Conservation (phyloP, 2,329 filamentous ascomycete genomes). For the Ceratocystis cubensis region DNA sequence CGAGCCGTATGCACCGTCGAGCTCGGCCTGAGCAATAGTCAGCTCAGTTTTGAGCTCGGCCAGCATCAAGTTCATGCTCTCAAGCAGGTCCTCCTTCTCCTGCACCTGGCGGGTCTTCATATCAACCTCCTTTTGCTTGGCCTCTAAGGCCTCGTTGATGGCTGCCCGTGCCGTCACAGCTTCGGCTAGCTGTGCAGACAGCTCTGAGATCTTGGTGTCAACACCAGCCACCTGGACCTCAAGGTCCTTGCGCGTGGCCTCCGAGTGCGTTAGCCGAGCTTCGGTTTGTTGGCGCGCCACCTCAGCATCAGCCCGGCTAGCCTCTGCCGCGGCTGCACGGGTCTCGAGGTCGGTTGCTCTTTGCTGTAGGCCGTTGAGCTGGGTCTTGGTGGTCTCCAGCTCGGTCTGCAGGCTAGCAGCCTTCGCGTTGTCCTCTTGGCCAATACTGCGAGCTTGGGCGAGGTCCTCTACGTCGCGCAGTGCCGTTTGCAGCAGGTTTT, state of each 20-base stretch:
- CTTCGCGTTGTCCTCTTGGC: slow-evolving; percentile 21
- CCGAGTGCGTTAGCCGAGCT: slow-evolving; percentile 17
- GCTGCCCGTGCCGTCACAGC: slow-evolving; percentile 29
- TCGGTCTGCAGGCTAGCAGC: slow-evolving; percentile 31
- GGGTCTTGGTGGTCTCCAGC: slow-evolving; percentile 31
- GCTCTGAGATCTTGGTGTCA: slow-evolving; percentile 28
- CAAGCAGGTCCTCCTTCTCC: slow-evolving; percentile 40
- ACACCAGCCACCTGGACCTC: slow-evolving; percentile 23
- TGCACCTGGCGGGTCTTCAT: slow-evolving; percentile 31
- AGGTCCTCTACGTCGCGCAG: slow-evolving; percentile 22
- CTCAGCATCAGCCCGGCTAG: slow-evolving; percentile 19
- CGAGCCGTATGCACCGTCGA: slow-evolving; percentile 49
- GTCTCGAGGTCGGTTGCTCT: slow-evolving; percentile 21
- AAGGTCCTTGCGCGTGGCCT: slow-evolving; percentile 21
- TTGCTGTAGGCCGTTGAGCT: slow-evolving; percentile 32
- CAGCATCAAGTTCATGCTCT: slow-evolving; percentile 39
- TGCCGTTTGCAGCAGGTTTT: slow-evolving; percentile 25
- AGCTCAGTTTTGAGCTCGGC: slow-evolving; percentile 50
- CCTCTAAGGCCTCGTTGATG: slow-evolving; percentile 30
- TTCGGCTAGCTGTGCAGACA: slow-evolving; percentile 30
- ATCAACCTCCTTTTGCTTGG: slow-evolving; percentile 34
- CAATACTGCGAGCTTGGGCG: slow-evolving; percentile 21
- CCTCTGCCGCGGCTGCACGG: slow-evolving; percentile 18
- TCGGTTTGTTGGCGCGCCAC: slow-evolving; percentile 21
- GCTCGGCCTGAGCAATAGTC: slow-evolving; percentile 47